These are phyloP conservation scores for Penicilliopsis zonata DNA, from an alignment of 495 filamentous ascomycete genomes.

Conservation along the genomic window DNA sequence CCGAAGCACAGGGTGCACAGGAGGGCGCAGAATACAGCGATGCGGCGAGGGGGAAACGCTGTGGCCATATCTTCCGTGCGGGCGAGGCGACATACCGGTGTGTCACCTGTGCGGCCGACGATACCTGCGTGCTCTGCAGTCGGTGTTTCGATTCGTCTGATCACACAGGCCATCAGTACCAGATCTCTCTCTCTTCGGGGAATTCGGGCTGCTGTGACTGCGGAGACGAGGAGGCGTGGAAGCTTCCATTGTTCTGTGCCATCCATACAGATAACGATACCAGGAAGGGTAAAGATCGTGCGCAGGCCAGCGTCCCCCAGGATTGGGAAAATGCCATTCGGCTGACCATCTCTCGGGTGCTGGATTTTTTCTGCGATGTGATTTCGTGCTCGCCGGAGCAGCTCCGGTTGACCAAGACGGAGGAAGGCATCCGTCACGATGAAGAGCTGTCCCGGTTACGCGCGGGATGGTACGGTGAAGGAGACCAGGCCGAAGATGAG, in stretches of 20 bases:
- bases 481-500: conserved; percentile 39
- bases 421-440: conserved; percentile 65
- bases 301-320: conserved; percentile 43
- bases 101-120: conserved; percentile 80
- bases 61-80: conserved; percentile 88
- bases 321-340: conserved; percentile 65
- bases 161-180: conserved; percentile 85
- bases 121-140: conserved; percentile 77
- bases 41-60: conserved; percentile 84
- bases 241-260: conserved; percentile 73
- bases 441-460: conserved; percentile 67
- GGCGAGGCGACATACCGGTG: conserved; percentile 91
- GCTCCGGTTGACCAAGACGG: conserved; percentile 71
- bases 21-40: conserved; percentile 94
- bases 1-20: conserved; percentile 76
- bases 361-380: conserved; percentile 95
- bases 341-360: conserved; percentile 69
- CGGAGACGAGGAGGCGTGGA: conserved; percentile 91
- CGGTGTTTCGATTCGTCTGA: conserved; percentile 92
- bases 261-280: conserved; percentile 65
- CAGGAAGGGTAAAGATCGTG: conserved; percentile 52
- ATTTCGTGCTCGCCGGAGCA: conserved; percentile 97
- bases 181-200: conserved; percentile 71
- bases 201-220: conserved; percentile 97
- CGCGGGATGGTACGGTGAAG: conserved; percentile 58